Percentiles rank a stretch among this genome's conserved stretches.
These are phyloP conservation scores for Lasiosphaeris hirsuta DNA, from an alignment of 495 filamentous ascomycete genomes.

Conservation along the genomic window DNA sequence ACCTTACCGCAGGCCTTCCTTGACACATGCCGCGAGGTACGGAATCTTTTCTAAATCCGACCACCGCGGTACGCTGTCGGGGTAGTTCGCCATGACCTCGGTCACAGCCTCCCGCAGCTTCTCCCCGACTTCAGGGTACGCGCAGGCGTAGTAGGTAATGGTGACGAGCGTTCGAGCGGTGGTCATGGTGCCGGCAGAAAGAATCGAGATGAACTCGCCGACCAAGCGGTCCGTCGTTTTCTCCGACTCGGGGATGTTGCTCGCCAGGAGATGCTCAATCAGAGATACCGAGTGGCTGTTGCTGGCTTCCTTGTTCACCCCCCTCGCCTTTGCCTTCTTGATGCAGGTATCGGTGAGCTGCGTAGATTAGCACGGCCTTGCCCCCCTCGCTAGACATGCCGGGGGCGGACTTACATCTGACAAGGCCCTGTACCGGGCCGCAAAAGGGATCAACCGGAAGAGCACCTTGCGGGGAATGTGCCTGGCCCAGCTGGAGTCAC, in stretches of 20 bases:
- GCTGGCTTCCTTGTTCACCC: no score
- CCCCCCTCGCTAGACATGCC: not conserved
- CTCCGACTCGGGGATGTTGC: conserved; percentile 33
- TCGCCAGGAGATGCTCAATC: conserved; percentile 32
- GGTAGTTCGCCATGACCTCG: conserved; percentile 17
- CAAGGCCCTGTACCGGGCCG: not conserved
- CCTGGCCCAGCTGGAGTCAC: not conserved
- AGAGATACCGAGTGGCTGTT: conserved; percentile 17
- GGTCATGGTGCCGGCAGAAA: conserved; percentile 38
- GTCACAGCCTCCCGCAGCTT: conserved; percentile 3
- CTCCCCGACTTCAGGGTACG: conserved; percentile 28
- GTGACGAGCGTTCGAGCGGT: conserved; percentile 25
- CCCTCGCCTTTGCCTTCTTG: not conserved
- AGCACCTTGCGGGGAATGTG: not conserved
- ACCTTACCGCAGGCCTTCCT: not conserved
- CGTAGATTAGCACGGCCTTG: not conserved
- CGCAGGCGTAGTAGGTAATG: conserved; percentile 41
- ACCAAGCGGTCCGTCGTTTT: conserved; percentile 22
- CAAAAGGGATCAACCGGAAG: conserved; percentile 1
- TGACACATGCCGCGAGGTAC: conserved; percentile 30
- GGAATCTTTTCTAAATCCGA: conserved; percentile 45
- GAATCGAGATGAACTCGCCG: conserved; percentile 34
- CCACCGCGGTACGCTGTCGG: conserved; percentile 26
- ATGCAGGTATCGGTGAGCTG: conserved; percentile 3
- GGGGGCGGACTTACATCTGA: not conserved